phyloP scores from a whole-genome alignment of 345 rosid species.

The Gossypium thurberi region DNA sequence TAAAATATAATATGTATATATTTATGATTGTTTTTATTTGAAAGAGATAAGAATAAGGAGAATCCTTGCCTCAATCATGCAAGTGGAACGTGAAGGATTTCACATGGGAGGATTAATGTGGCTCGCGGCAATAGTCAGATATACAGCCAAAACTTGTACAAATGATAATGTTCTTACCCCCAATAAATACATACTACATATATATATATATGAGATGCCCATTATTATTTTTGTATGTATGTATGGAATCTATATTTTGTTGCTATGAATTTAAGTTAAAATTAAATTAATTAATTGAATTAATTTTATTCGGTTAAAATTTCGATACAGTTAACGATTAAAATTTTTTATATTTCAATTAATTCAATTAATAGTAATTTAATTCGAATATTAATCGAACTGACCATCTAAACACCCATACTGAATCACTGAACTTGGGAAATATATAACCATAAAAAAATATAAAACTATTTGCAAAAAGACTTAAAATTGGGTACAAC shows the following conservation, averaged over 20 bases:
- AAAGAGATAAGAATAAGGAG: background rate
- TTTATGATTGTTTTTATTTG: background rate
- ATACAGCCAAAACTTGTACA: background rate
- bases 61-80: background rate
- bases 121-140: background rate
- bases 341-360: no score
- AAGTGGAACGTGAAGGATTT: background rate
- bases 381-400: accelerated
- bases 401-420: accelerated
- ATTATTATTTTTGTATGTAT: background rate
- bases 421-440: no score
- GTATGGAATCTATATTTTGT: background rate
- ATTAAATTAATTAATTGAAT: no score
- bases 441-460: no score
- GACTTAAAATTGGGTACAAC: no score
- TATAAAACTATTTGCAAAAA: no score
- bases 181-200: background rate
- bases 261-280: background rate
- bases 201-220: no score
- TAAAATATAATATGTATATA: no score
- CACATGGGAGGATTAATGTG: background rate
- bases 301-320: no score
- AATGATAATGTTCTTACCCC: background rate
- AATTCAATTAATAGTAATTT: no score
- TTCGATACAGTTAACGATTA: accelerated